phyloP scores from a whole-genome alignment of 2,329 filamentous ascomycete genomes.

The Westerdykella aurantiaca region DNA sequence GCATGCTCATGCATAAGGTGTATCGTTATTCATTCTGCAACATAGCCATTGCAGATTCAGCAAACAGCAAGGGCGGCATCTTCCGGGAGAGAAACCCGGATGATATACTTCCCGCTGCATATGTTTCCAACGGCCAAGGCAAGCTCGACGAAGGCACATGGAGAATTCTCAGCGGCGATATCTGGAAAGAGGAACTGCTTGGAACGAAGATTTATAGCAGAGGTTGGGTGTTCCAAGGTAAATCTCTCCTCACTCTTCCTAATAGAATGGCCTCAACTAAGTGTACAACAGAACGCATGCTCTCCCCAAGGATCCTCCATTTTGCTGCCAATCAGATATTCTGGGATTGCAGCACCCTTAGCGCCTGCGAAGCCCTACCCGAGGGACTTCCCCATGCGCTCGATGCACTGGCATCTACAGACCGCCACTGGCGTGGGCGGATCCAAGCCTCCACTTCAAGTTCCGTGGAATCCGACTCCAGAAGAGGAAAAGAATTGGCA shows the following conservation, averaged over 20 bases:
- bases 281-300: constrained; percentile 16
- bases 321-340: constrained; percentile 20
- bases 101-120: constrained; percentile 12
- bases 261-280: not conserved
- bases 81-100: constrained; percentile 15
- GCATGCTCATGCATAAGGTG: constrained; percentile 20
- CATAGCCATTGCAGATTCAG: constrained; percentile 21
- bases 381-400: constrained; percentile 15
- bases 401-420: constrained; percentile 11
- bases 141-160: constrained; percentile 5
- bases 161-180: constrained; percentile 12
- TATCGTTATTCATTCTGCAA: constrained; percentile 28
- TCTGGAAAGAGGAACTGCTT: constrained; percentile 20
- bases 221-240: constrained; percentile 30
- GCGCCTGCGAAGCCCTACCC: constrained; percentile 21
- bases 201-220: constrained; percentile 13
- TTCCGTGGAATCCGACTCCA: not conserved
- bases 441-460: constrained; percentile 8
- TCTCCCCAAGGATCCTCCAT: constrained; percentile 23
- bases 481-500: not conserved
- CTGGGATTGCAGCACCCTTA: constrained; percentile 23
- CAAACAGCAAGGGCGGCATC: constrained; percentile 12
- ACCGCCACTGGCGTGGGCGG: constrained; percentile 23
- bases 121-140: constrained; percentile 1
- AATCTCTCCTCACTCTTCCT: not conserved